These are phyloP conservation scores for Neoboletus subvelutipes DNA, from an alignment of 768 basidiomycete species.

Conservation along the genomic window DNA sequence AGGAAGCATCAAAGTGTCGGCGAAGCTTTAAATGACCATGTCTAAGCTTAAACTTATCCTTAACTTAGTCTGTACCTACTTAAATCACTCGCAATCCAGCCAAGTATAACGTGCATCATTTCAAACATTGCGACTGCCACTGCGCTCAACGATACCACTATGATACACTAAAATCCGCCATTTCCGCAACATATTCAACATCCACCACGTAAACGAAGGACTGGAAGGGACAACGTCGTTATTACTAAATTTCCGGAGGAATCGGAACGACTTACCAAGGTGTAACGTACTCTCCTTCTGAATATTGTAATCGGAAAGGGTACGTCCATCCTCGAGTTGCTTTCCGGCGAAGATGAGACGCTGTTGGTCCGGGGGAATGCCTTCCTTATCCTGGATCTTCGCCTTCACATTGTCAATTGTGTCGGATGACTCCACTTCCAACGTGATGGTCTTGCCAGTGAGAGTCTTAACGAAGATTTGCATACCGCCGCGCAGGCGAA, in stretches of 20 bases:
- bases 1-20: constrained; percentile 5
- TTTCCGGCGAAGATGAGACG: constrained; percentile 80
- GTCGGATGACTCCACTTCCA: constrained; percentile 74
- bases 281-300: constrained; percentile 75
- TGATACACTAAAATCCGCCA: not conserved
- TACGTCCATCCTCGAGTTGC: constrained; percentile 77
- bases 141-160: not conserved
- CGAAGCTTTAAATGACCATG: not conserved
- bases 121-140: not conserved
- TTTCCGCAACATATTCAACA: constrained; percentile 32
- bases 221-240: constrained; percentile 28
- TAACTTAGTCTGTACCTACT: not conserved
- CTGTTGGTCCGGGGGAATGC: constrained; percentile 77
- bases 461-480: constrained; percentile 73
- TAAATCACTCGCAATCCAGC: not conserved
- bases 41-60: not conserved
- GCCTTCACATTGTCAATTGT: constrained; percentile 77
- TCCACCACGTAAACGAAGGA: constrained; percentile 82
- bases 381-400: constrained; percentile 81
- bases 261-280: constrained; percentile 35
- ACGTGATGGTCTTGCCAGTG: constrained; percentile 74
- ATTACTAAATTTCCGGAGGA: not conserved
- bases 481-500: constrained; percentile 71
- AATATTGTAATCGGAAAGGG: constrained; percentile 75
- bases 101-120: not conserved